Base-by-base conservation (phyloP, 495 filamentous ascomycete species). In the Xylaria grammica region DNA sequence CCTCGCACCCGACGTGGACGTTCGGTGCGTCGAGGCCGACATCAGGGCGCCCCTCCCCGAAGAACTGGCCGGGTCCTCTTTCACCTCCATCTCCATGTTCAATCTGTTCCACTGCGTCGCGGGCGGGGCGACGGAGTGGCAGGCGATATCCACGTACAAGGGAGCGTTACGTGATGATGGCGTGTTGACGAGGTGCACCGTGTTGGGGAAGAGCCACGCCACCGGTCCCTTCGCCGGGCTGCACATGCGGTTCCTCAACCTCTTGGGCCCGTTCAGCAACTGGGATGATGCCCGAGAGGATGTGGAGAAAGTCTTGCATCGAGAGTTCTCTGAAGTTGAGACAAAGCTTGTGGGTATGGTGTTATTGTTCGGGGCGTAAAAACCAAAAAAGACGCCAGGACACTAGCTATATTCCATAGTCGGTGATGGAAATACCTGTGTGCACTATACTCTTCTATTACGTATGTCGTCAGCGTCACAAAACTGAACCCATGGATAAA, bases 21-120 rank as follows among this genome's bases (percentile, higher is more conserved):
- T 74, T 26, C 11, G 53, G 8, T 64, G 52, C 4, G 65, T 73
- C 9, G 45, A 42, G 3, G 70, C 64, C 22, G 73, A 75, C 56
- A 63, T 57, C 20, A 67, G 55, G n/a, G 65, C 61, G 8, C 63
- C 67, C 1, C 38, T 64, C 4, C 71, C 68, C 0, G 30, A 38
- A 10, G 65, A 17, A 9, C 46, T 72, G 4, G 1, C 62, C 10
- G 62, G 56, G 34, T 52, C 29, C n/a, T 60, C 65, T 54, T 77
- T 75, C 32, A 71, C 77, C 55, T 75, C 74, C 0, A 68, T 81
- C 30, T 77, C 74, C 38, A 69, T 76, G 61, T 80, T 79, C 63
- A 78, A 78, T 57, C 38, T 80, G 2, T 46, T 81, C 2, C 79
- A 81, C 54, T 79, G 79, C 60, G 42, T 81, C 2, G 75, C 77